Base-by-base conservation (phyloP, 352 stramenopile species). In the Blastocystis sp. region DNA sequence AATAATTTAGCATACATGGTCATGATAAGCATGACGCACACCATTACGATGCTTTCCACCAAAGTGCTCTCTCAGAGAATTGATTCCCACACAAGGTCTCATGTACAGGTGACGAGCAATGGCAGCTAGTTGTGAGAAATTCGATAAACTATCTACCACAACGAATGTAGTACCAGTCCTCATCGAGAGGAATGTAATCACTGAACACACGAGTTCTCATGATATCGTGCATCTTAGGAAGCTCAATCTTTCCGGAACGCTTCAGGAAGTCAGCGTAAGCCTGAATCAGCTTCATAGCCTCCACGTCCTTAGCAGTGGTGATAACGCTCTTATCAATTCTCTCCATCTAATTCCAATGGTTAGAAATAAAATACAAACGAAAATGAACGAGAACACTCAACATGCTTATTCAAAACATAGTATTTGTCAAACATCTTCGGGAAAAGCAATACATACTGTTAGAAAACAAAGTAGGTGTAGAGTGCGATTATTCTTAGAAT, bases 91-190 rank as follows among this genome's bases (percentile, higher is more conserved):
- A 83, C 46, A 27, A 61, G 77, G 77, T 74, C 77, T 74, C 39
- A 87, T 57, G 56, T 87, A 87, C 51, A 87, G 59, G 63, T 77
- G 77, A 39, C 77, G 77, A 74, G 77, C 77, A 39, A 87, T 78
- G 16, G 77, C 77, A 77, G 77, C 77, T 83, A 65, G 16, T 51
- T 14, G n/a, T 67, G 9, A 83, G 7, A 27, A 24, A 21, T 54
- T 9, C 24, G 49, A 5, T 54, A 42, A 83, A 83, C 3, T 1
- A 16, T 16, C 29, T 66, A 83, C 71, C 71, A 77, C 59, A 74
- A 78, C 77, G 58, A 29, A 87, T 61, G 77, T 73, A 87, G 46
- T 87, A 87, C 77, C 77, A 87, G 77, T 87, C 77, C n/a, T 77
- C 35, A 67, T 87, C 77, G 51, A 61, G 56, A 63, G 77, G 77